phyloP scores from a whole-genome alignment of 371 early-diverging fungal species.

The Enterocytospora artemiae region DNA sequence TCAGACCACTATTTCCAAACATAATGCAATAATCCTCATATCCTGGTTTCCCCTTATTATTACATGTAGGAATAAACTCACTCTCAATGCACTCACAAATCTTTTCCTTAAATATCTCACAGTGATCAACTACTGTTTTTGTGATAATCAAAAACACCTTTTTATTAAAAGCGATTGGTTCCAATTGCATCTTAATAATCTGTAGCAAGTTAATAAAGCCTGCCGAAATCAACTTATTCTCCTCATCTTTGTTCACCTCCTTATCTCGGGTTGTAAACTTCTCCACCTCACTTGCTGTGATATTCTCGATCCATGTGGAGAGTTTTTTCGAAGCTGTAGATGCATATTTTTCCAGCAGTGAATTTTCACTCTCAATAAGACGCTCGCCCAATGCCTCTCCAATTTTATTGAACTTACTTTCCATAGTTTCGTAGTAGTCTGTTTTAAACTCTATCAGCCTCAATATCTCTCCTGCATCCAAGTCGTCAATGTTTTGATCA shows the following conservation, averaged over 20 bases:
- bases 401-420: slow-evolving; percentile 34
- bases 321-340: slow-evolving; percentile 49
- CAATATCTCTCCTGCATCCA: slow-evolving; percentile 51
- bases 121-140: slow-evolving; percentile 33
- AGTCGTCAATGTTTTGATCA: slow-evolving; percentile 12
- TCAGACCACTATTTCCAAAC: slow-evolving; percentile 58
- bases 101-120: slow-evolving; percentile 41
- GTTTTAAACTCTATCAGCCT: slow-evolving; percentile 41
- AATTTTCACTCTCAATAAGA: slow-evolving; percentile 43
- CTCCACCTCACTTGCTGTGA: slow-evolving; percentile 50
- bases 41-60: slow-evolving; percentile 51
- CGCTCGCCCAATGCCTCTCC: slow-evolving; percentile 29
- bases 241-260: slow-evolving; percentile 51
- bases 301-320: slow-evolving; percentile 53
- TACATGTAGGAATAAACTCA: slow-evolving; percentile 42
- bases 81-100: slow-evolving; percentile 43
- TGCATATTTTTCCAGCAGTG: slow-evolving; percentile 52
- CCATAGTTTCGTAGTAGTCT: slow-evolving; percentile 35
- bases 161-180: slow-evolving; percentile 55
- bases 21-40: slow-evolving; percentile 59
- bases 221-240: slow-evolving; percentile 54
- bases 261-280: slow-evolving; percentile 49
- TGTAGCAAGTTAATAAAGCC: slow-evolving; percentile 58
- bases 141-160: slow-evolving; percentile 50
- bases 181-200: slow-evolving; percentile 57